Conservation (phyloP, 2,329 filamentous ascomycete genomes). For the Talaromyces rugulosus region DNA sequence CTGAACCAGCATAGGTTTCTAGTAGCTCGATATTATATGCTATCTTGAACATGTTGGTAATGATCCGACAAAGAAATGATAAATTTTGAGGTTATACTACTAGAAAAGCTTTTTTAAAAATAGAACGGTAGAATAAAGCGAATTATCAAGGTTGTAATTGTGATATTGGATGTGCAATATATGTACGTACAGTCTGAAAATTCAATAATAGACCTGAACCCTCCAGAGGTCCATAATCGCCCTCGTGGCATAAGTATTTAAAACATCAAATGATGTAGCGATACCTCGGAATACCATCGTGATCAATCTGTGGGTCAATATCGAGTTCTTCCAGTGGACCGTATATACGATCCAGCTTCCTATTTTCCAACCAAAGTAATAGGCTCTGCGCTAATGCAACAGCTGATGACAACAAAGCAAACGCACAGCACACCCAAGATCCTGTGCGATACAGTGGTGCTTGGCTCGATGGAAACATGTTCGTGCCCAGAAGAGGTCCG, state of each 20-base stretch:
- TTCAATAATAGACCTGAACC: too few species aligned
- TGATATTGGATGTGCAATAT: too few species aligned
- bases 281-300: not conserved
- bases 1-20: not conserved
- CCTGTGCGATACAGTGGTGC: constrained; percentile 32
- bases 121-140: too few species aligned
- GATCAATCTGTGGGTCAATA: not conserved
- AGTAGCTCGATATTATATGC: too few species aligned
- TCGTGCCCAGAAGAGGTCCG: constrained; percentile 28
- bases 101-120: too few species aligned
- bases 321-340: constrained; percentile 9
- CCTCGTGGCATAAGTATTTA: too few species aligned
- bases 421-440: constrained; percentile 33
- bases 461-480: constrained; percentile 30
- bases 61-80: too few species aligned
- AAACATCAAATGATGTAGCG: constrained; percentile 1
- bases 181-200: too few species aligned
- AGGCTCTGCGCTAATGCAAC: not conserved
- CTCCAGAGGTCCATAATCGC: too few species aligned
- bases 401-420: constrained; percentile 13
- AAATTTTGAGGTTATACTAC: too few species aligned
- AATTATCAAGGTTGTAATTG: too few species aligned
- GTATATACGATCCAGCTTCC: constrained; percentile 14
- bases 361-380: constrained; percentile 7
- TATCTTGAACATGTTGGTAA: too few species aligned